Conservation (phyloP, 768 basidiomycete genomes). For the Pleurotus citrinopileatus region DNA sequence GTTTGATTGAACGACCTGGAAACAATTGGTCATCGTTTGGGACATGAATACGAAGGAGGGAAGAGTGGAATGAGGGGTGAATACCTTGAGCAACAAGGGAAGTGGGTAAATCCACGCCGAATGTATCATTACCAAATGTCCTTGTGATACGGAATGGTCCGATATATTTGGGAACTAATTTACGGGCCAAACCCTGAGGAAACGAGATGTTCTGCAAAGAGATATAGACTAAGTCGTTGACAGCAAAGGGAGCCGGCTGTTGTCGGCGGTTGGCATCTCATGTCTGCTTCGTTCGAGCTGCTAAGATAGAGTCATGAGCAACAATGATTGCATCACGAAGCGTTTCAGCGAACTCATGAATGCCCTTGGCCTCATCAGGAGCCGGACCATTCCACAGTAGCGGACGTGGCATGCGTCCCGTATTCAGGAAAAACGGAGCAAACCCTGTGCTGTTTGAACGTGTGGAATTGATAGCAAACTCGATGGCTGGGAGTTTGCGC, state of each 20-base stretch:
- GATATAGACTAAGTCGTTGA: slow-evolving; percentile 13
- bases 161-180: slow-evolving; percentile 29
- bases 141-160: slow-evolving; percentile 19
- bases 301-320: slow-evolving; percentile 28
- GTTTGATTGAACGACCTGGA: slow-evolving; percentile 22
- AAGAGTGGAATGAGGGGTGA: slow-evolving; percentile 30
- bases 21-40: slow-evolving; percentile 29
- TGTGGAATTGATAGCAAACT: slow-evolving; percentile 35
- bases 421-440: slow-evolving; percentile 29
- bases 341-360: slow-evolving; percentile 12
- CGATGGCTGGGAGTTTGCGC: slow-evolving; percentile 23
- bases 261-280: slow-evolving; percentile 6
- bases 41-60: slow-evolving; percentile 19
- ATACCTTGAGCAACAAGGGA: slow-evolving; percentile 15
- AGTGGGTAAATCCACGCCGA: slow-evolving; percentile 12
- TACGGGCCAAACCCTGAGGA: slow-evolving; percentile 22
- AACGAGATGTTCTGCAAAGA: slow-evolving; percentile 24
- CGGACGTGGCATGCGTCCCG: slow-evolving; percentile 18
- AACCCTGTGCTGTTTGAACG: slow-evolving; percentile 30
- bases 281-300: slow-evolving; percentile 11
- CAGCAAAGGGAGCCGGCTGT: slow-evolving; percentile 4
- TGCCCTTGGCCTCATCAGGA: slow-evolving; percentile 13
- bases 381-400: slow-evolving; percentile 20
- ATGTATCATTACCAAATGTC: slow-evolving; percentile 8
- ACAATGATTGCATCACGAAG: not conserved